These are phyloP conservation scores for Aspergillus ellipticus DNA, from an alignment of 495 filamentous ascomycete genomes.

Conservation along the genomic window DNA sequence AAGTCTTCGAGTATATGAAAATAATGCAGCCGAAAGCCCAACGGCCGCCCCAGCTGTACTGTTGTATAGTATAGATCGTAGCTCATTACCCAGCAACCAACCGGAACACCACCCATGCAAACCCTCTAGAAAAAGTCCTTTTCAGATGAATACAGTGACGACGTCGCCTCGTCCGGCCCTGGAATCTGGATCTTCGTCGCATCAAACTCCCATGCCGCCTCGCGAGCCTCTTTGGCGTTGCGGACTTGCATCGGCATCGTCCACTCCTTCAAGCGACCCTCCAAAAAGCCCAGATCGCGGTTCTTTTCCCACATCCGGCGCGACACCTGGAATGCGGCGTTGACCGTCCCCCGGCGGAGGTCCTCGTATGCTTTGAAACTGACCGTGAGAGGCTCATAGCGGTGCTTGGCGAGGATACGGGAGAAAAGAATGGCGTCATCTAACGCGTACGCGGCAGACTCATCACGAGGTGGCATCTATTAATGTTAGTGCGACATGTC, in stretches of 20 bases:
- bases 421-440: conserved; percentile 59
- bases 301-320: conserved; percentile 41
- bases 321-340: conserved; percentile 50
- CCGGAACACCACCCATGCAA: conserved; percentile 2
- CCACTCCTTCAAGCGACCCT: conserved; percentile 38
- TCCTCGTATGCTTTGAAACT: conserved; percentile 52
- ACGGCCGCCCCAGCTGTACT: neutral
- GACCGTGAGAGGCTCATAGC: conserved; percentile 34
- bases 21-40: too few relatives aligned
- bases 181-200: conserved; percentile 14
- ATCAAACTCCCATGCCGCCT: conserved; percentile 40
- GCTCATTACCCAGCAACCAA: neutral
- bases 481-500: neutral
- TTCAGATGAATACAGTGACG: neutral
- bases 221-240: conserved; percentile 25
- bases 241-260: conserved; percentile 33
- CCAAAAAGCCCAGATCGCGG: conserved; percentile 38
- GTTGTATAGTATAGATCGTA: neutral
- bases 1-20: too few relatives aligned
- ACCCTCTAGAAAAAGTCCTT: neutral
- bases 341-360: conserved; percentile 46
- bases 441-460: conserved; percentile 57
- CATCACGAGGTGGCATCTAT: conserved; percentile 60
- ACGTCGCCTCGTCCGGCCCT: neutral
- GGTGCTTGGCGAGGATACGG: conserved; percentile 39